Percentiles rank a stretch among this genome's conserved stretches.
These are phyloP conservation scores for Colletotrichum limetticola DNA, from an alignment of 2,329 filamentous ascomycete species.

Conservation along the genomic window DNA sequence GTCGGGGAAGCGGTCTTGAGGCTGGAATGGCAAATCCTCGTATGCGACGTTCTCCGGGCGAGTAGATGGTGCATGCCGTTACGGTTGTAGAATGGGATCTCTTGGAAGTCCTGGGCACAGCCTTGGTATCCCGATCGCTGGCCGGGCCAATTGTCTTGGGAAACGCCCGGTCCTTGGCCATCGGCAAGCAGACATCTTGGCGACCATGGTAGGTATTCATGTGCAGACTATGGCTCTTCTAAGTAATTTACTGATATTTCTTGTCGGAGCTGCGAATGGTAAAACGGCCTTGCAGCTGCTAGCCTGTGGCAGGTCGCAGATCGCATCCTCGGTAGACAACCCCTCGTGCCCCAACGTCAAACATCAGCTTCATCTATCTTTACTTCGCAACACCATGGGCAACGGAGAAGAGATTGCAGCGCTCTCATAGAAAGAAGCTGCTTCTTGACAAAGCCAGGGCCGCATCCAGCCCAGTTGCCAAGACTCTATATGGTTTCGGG, in stretches of 20 bases:
- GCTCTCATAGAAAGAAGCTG: not conserved
- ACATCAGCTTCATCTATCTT: constrained; percentile 33
- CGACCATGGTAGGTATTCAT: not conserved
- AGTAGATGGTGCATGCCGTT: not conserved
- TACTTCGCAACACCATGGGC: not conserved
- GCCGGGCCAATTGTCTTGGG: not conserved
- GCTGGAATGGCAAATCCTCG: not conserved
- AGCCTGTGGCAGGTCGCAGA: constrained; percentile 26
- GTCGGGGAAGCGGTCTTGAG: constrained; percentile 1
- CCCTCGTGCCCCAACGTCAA: constrained; percentile 15
- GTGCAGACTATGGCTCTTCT: not conserved
- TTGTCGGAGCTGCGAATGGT: not conserved
- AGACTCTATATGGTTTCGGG: constrained; percentile 23
- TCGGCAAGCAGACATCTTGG: not conserved
- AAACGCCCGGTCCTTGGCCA: constrained; percentile 1
- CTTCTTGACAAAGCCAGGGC: not conserved
- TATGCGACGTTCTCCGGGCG: not conserved
- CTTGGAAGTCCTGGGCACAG: constrained; percentile 33
- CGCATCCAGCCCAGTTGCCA: constrained; percentile 14
- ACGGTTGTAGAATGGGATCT: constrained; percentile 5
- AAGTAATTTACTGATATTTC: not conserved
- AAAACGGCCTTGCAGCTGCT: constrained; percentile 2
- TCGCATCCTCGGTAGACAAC: not conserved
- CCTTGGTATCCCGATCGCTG: constrained; percentile 30
- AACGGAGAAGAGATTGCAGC: not conserved